These are phyloP conservation scores for Phytophthora multivora DNA, from an alignment of 352 stramenopile genomes.

Conservation along the genomic window DNA sequence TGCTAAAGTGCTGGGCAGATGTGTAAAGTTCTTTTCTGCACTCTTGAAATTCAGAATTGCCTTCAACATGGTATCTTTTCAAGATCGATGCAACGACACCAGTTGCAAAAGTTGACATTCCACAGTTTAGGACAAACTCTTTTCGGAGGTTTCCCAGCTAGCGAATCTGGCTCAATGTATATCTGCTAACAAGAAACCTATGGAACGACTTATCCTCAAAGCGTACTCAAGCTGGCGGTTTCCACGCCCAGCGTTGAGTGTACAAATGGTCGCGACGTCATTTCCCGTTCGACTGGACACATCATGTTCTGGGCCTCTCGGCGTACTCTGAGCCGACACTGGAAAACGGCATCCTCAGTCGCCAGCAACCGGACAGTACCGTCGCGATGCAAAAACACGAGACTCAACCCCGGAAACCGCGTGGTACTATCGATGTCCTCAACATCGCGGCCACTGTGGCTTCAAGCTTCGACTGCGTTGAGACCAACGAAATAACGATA, in stretches of 20 bases:
- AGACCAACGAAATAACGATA: not conserved
- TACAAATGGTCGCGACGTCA: slow-evolving; percentile 1
- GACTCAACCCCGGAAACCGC: too few relatives aligned
- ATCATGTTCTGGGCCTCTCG: slow-evolving; percentile 19
- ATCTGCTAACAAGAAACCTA: not conserved
- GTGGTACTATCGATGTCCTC: not conserved
- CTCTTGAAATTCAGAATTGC: not conserved
- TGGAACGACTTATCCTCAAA: too few relatives aligned
- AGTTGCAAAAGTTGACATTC: not conserved
- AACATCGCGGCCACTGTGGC: not conserved
- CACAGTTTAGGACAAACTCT: too few relatives aligned
- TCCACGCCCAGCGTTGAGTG: slow-evolving; percentile 4
- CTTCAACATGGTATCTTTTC: slow-evolving; percentile 10
- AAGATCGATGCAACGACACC: not conserved
- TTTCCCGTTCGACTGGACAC: slow-evolving; percentile 12
- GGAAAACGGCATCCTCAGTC: not conserved
- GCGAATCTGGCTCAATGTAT: too few relatives aligned
- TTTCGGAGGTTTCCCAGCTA: too few relatives aligned
- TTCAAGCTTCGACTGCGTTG: not conserved
- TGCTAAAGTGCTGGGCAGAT: not conserved
- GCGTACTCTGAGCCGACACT: not conserved
- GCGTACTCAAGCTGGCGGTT: not conserved
- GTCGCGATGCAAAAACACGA: not conserved
- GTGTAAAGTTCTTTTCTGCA: not conserved
- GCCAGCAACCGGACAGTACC: not conserved